Evolutionary conservation across 805 yeast genomes (phyloP), one percentile per base, ranked within the genome.

Genomic region (Priceomyces carsonii): DNA sequence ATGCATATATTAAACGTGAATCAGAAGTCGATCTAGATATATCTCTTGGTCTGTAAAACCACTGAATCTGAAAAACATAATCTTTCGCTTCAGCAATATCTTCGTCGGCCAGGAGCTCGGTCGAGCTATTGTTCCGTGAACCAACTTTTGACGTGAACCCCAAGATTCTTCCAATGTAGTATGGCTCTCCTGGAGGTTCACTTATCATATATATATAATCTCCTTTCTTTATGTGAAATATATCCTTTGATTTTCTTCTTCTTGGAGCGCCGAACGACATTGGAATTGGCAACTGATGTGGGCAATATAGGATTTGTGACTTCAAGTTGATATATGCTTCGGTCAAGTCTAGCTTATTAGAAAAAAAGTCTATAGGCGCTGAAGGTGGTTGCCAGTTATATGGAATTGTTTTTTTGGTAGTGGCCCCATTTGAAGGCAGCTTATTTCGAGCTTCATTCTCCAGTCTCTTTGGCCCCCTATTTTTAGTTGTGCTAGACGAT

Each of bases 171-270:
- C 95, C 98, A 28, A 93, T 75, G 50, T 88, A 86, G 65, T 85
- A 93, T 0, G 98, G 97, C 50, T 88, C 96, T 2, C 95, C 93
- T 0, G 96, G 88, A 1, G 96, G 96, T 57, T 88, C 96, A 43
- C 93, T 79, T 8, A 90, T 73, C 80, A 90, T 79, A 55, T 85
- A 89, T 7, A 89, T 82, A 40, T 71, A 79, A 38, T 89, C 95
- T 35, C 77, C 78, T 42, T 75, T 77, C 4, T 42, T 41, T n/a
- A 77, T 40, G 29, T 51, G 56, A 36, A 60, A 53, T 3, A 61
- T 54, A 31, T 60, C 63, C 38, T 54, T 44, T 1, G 37, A 18
- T 30, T 43, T 40, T 13, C 44, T 29, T n/a, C 35, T 31, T 15
- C 36, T 35, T 13, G 25, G 20, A 17, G 20, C 32, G 8, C 39